Base-by-base conservation (phyloP, 352 stramenopile genomes). In the Halophytophthora polymorphica region DNA sequence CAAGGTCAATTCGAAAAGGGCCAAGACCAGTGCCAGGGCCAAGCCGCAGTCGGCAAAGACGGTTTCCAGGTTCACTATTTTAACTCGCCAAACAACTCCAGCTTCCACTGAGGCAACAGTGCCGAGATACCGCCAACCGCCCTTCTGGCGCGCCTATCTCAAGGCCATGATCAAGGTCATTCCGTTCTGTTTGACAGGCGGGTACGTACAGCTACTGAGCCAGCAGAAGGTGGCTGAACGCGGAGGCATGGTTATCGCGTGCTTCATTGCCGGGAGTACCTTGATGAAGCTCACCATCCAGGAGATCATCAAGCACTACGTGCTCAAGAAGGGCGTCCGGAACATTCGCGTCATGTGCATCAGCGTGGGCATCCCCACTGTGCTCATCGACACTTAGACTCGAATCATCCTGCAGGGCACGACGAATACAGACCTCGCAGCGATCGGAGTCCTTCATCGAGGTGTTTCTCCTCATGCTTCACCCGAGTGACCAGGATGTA, bases 321-420 rank as follows among this genome's bases (percentile, higher is more conserved):
- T 79, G 7, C 28, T 72, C 7, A 61, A 53, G 7, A 69, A 64
- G 19, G 42, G 53, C 1, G 62, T 71, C 2, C 40, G 64, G 3
- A 68, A 72, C 36, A 73, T 64, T 14, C 71, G 68, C 17, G 67
- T 59, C n/a, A 75, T 79, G 53, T 71, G 59, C 23, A 53, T 77
- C 11, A 42, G 61, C 0, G 61, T 83, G 2, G 71, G 44, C 2
- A 28, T 78, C 1, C 67, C 67, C 8, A 73, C 68, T 3, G 63
- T 78, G 7, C 36, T 83, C 25, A 70, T 83, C 35, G 66, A 83
- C 50, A 79, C 68, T 5, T 69, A 83, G 41, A 39, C 70, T 3
- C 63, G 69, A 35, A 63, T 83, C 6, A 46, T 71, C 13, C 25
- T 83, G 25, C 49, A 73, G 18, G 58, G 65, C 2, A 56, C 56